A percentile compares a stretch with the other conserved stretches of the same genome.
phyloP scores from a whole-genome alignment of 2,329 filamentous ascomycete genomes.

The Aspergillus ibericus region DNA sequence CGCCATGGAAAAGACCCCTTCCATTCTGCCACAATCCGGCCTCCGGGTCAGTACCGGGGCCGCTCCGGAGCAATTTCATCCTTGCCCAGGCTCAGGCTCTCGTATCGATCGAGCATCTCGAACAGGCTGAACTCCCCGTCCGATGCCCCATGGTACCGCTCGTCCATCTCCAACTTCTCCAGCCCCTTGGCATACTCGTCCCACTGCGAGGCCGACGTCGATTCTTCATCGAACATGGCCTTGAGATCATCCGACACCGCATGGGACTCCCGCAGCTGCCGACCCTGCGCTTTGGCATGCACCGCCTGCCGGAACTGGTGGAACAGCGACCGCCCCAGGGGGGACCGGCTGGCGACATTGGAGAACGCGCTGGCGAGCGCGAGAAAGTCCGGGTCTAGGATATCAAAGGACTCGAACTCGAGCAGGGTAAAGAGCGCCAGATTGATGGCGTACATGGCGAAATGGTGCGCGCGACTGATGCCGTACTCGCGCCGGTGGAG shows the following conservation, averaged over 20 bases:
- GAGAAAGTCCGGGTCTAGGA: constrained; percentile 37
- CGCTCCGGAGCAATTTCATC: constrained; percentile 29
- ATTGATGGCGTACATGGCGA: constrained; percentile 41
- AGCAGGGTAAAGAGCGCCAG: constrained; percentile 39
- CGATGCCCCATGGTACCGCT: constrained; percentile 30
- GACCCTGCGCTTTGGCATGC: constrained; percentile 31
- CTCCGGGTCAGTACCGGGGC: constrained; percentile 3
- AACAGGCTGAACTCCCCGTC: constrained; percentile 24
- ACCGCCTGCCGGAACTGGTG: constrained; percentile 38
- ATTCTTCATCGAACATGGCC: constrained; percentile 32
- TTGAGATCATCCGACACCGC: constrained; percentile 33
- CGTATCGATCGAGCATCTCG: constrained; percentile 42
- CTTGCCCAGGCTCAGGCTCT: constrained; percentile 40
- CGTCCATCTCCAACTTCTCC: constrained; percentile 34
- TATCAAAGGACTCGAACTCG: constrained; percentile 30
- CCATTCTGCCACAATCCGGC: neutral
- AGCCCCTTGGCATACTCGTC: constrained; percentile 36
- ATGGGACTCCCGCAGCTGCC: constrained; percentile 24
- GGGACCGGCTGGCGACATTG: constrained; percentile 35
- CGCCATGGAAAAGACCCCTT: neutral
- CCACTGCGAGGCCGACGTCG: constrained; percentile 19
- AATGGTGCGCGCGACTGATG: constrained; percentile 37
- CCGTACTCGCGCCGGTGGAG: constrained; percentile 36
- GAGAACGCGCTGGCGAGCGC: constrained; percentile 36
- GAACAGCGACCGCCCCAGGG: constrained; percentile 35